Evolutionary conservation across 2,329 filamentous ascomycete species (phyloP).

Genomic region (Hypocreales sp.): DNA sequence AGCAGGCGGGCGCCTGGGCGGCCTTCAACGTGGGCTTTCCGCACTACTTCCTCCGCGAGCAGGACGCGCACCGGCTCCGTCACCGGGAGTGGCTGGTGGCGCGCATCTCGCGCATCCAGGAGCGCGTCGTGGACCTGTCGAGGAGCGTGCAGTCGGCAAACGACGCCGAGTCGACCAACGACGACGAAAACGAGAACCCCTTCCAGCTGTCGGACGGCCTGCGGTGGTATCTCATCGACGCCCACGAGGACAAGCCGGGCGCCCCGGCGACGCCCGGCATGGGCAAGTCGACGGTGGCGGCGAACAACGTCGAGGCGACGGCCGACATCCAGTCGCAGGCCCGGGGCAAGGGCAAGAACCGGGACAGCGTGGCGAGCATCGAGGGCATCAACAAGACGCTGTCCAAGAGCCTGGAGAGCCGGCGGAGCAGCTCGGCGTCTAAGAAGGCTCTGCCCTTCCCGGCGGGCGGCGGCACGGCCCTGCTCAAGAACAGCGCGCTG

Average conservation of each 20-base stretch:
- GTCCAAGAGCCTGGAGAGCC: slow-evolving; percentile 79
- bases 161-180: slow-evolving; percentile 34
- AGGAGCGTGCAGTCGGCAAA: slow-evolving; percentile 46
- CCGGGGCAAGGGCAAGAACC: slow-evolving; percentile 26
- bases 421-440: slow-evolving; percentile 74
- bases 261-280: slow-evolving; percentile 86
- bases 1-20: slow-evolving; percentile 89
- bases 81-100: slow-evolving; percentile 93
- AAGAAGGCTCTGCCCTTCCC: slow-evolving; percentile 55
- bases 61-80: slow-evolving; percentile 72
- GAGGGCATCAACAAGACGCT: slow-evolving; percentile 63
- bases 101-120: slow-evolving; percentile 78
- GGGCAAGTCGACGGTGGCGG: slow-evolving; percentile 80
- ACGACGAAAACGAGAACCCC: slow-evolving; percentile 82
- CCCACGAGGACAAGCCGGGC: slow-evolving; percentile 78
- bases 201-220: slow-evolving; percentile 92
- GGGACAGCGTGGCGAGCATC: slow-evolving; percentile 38
- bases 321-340: slow-evolving; percentile 49
- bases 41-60: slow-evolving; percentile 91
- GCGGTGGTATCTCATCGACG: slow-evolving; percentile 92
- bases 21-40: slow-evolving; percentile 97
- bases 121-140: slow-evolving; percentile 83
- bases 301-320: slow-evolving; percentile 72
- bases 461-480: slow-evolving; percentile 21
- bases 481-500: slow-evolving; percentile 33